Evolutionary conservation across 257 asterid species (phyloP), one percentile per base, ranked within the genome.

Genomic region (Przewalskia tangutica): DNA sequence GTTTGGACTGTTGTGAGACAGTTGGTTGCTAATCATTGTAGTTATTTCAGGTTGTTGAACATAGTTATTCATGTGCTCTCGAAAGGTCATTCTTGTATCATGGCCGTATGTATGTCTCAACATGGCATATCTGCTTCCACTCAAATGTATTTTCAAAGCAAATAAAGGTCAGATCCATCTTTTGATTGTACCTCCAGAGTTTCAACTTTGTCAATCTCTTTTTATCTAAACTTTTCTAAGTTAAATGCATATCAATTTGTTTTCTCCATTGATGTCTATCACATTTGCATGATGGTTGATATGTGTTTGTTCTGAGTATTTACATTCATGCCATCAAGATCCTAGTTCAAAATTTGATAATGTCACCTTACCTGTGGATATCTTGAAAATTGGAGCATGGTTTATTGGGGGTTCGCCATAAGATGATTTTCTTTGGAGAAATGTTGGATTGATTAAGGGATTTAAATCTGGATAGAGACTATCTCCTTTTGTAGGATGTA

Each of bases 51-150:
- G 95, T 91, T 86, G 93, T 89, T 79, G 91, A 91, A 85, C 95
- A 94, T 87, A 95, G 95, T 91, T 95, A 92, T 89, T 92, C 99
- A 70, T 95, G 99, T 79, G 97, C 99, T 50, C 93, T 95, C 3
- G 98, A 95, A 92, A 90, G 97, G 86, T 94, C 98, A 81, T 91
- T 95, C 86, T 88, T 95, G 86, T 94, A 94, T 85, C 99, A 94
- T 36, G 99, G 98, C 46, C 94, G 98, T 81, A 86, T 95, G 90
- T 95, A 90, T 83, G 90, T 94, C 84, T 95, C 98, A 42, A 88
- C 95, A 17, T 87, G 94, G 91, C 93, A 93, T 90, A 87, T 95
- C 86, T 95, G 99, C 93, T 95, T 95, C 89, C 95, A 91, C 86
- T 94, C 99, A 77, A 94, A 92, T 75, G 92, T 95, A 66, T 95